Evolutionary conservation across 192 early-diverging fungal genomes (phyloP).

Genomic region (Chytriomyces sp.): DNA sequence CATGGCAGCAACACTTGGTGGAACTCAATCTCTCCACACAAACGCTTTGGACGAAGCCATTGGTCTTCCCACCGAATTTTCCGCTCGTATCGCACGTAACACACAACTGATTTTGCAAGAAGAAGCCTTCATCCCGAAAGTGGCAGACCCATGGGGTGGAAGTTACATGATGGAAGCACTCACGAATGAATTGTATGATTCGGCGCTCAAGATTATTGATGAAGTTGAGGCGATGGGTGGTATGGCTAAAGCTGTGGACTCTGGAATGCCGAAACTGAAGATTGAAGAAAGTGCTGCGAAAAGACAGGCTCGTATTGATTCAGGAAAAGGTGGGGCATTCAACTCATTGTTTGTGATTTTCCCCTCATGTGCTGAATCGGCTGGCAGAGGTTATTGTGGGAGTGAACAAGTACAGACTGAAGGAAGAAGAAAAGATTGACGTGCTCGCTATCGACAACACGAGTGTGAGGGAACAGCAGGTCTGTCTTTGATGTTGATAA

Average conservation of each 20-base stretch:
- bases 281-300: slow-evolving; percentile 89
- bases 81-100: slow-evolving; percentile 87
- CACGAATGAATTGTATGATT: slow-evolving; percentile 78
- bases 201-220: slow-evolving; percentile 70
- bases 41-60: slow-evolving; percentile 91
- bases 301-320: slow-evolving; percentile 88
- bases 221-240: slow-evolving; percentile 87
- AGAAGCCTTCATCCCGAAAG: slow-evolving; percentile 85
- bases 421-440: slow-evolving; percentile 68
- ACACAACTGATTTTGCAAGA: slow-evolving; percentile 89
- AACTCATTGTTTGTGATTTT: not conserved
- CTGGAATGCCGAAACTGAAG: slow-evolving; percentile 85
- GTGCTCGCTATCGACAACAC: slow-evolving; percentile 84
- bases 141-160: slow-evolving; percentile 91
- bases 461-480: slow-evolving; percentile 66
- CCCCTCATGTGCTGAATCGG: not conserved
- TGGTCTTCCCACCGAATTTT: slow-evolving; percentile 82
- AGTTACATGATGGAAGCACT: slow-evolving; percentile 93
- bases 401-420: slow-evolving; percentile 80
- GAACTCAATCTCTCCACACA: slow-evolving; percentile 92
- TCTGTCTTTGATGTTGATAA: slow-evolving; percentile 12
- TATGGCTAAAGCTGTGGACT: slow-evolving; percentile 89
- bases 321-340: slow-evolving; percentile 64
- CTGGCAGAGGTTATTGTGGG: slow-evolving; percentile 81
- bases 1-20: slow-evolving; percentile 89